Conservation (phyloP, 495 filamentous ascomycete species). For the Parathielavia appendiculata region DNA sequence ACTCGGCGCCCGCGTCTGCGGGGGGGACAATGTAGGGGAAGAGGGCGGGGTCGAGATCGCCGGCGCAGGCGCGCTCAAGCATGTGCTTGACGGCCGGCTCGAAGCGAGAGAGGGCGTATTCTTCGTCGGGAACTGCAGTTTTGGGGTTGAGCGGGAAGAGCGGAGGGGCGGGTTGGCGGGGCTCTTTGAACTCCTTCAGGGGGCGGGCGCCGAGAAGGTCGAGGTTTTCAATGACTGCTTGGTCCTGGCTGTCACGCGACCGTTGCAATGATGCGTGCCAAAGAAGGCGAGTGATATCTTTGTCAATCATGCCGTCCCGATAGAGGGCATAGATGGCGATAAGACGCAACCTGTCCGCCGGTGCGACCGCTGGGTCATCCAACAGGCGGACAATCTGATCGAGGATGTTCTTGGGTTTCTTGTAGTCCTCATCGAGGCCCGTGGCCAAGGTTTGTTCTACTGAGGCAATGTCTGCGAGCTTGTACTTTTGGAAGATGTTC, state of each 20-base stretch:
- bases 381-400: slow-evolving; percentile 80
- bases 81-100: slow-evolving; percentile 69
- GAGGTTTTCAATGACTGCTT: slow-evolving; percentile 68
- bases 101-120: slow-evolving; percentile 61
- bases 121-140: slow-evolving; percentile 51
- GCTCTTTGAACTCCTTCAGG: slow-evolving; percentile 70
- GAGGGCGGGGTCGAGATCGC: slow-evolving; percentile 58
- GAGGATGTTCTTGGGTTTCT: slow-evolving; percentile 81
- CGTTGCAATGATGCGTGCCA: slow-evolving; percentile 74
- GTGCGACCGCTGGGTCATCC: slow-evolving; percentile 67
- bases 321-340: slow-evolving; percentile 82
- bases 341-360: slow-evolving; percentile 73
- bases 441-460: slow-evolving; percentile 84
- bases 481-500: slow-evolving; percentile 79
- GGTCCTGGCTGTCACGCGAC: slow-evolving; percentile 47
- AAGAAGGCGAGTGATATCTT: slow-evolving; percentile 78
- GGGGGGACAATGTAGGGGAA: slow-evolving; percentile 82
- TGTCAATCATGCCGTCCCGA: slow-evolving; percentile 79
- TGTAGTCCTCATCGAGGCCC: slow-evolving; percentile 86
- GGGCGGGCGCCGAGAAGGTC: slow-evolving; percentile 75
- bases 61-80: slow-evolving; percentile 67
- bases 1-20: slow-evolving; percentile 50
- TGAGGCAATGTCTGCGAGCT: slow-evolving; percentile 79
- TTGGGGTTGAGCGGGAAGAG: slow-evolving; percentile 61
- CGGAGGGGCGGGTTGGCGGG: slow-evolving; percentile 55